Base-by-base conservation (phyloP, 768 basidiomycete genomes). In the Boletus fagicola region DNA sequence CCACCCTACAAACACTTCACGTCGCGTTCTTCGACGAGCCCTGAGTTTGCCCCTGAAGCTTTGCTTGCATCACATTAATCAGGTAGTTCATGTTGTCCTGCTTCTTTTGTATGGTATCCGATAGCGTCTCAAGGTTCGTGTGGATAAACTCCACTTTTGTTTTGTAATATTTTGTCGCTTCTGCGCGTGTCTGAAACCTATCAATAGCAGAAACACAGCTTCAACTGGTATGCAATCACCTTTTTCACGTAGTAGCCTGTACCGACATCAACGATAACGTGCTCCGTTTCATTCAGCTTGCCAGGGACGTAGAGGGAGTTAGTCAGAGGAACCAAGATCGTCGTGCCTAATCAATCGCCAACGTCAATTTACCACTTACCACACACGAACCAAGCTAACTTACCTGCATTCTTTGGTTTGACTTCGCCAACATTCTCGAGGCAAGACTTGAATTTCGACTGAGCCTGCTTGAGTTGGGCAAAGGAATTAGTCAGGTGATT, bases 191-290 rank as follows among this genome's bases (percentile, higher is more conserved):
- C 95, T 98, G 70, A 12, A n/a, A 22, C 26, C 3, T 35, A 55
- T 68, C 54, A 61, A 20, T 33, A 28, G 20, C 18, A 31, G 11
- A 12, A 42, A 49, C 5, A 46, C 12, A 8, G n/a, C 16, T 35
- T 22, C 51, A 30, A 51, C 15, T 54, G 26, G 53, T 77, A 44
- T 4, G 2, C 8, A 10, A 30, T 49, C 47, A 92, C 97, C 82
- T 98, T 99, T 74, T 92, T 86, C 18, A 98, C 90, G 63, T 88
- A 98, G 73, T 98, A 99, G 0, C 97, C 96, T 0, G 96, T 98
- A 1, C 97, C 97, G 28, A 98, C 81, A 70, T 99, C 97, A 39
- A 98, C 84, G 60, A 98, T 87, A 47, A 99, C 95, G 63, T 92
- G 83, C 45, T 94, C 88, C 1, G 83, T 72, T 67, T 97, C 90